phyloP scores from a whole-genome alignment of 23 red algal genomes.

The Gracilaria domingensis region DNA sequence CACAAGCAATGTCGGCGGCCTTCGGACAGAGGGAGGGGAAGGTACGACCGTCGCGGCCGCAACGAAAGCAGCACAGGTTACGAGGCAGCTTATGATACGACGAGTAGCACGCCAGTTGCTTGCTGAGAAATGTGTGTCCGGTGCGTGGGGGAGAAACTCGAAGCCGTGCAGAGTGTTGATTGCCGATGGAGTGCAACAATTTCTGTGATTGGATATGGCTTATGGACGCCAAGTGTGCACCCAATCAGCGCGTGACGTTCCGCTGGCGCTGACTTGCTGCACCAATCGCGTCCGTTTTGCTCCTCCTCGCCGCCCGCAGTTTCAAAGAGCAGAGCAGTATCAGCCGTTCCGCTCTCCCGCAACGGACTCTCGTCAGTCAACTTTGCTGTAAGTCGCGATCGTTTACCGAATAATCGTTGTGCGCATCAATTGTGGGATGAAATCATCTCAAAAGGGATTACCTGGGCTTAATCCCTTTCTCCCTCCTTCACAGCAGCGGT shows the following conservation, averaged over 20 bases:
- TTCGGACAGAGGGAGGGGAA: too few relatives aligned
- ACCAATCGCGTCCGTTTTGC: background rate
- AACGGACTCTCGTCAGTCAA: background rate
- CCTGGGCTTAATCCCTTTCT: too few relatives aligned
- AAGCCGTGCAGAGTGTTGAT: background rate
- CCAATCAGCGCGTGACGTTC: conserved; percentile 6
- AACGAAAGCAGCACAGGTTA: background rate
- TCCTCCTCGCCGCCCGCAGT: background rate
- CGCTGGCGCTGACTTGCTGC: background rate
- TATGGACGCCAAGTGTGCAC: background rate
- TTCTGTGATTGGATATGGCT: background rate
- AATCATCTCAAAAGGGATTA: too few relatives aligned
- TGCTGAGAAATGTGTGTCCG: background rate
- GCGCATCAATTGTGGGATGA: too few relatives aligned
- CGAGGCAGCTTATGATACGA: background rate
- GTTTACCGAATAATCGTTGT: background rate
- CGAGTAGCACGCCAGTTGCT: background rate
- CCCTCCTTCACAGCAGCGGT: too few relatives aligned
- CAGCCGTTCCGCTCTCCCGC: too few relatives aligned
- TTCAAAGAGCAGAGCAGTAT: too few relatives aligned
- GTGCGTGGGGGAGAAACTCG: background rate
- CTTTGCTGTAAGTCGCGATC: background rate
- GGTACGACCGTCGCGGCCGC: background rate
- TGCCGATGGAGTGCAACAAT: background rate
- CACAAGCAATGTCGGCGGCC: background rate